These are phyloP conservation scores for Tympanopsis confertula DNA, from an alignment of 2,329 filamentous ascomycete species.

Conservation along the genomic window DNA sequence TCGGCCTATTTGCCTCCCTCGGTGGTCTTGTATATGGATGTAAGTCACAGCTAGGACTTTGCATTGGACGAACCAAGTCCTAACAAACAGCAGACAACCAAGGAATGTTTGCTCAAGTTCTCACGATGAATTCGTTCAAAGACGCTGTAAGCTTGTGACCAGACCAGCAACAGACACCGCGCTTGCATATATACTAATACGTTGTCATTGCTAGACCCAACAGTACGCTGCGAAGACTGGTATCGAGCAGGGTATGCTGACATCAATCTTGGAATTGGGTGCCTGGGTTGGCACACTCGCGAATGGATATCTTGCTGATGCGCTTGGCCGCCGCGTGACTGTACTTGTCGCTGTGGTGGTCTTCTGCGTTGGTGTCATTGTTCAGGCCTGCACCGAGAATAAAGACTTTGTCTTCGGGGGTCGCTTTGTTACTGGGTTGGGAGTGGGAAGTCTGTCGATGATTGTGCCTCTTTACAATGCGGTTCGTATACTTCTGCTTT, in stretches of 20 bases:
- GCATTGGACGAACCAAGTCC: neutral
- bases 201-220: constrained; percentile 5
- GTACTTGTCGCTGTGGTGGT: constrained; percentile 18
- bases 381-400: constrained; percentile 18
- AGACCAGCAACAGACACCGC: too few species aligned
- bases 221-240: constrained; percentile 7
- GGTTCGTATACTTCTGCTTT: constrained; percentile 3
- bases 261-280: constrained; percentile 24
- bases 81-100: constrained; percentile 10
- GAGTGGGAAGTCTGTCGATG: constrained; percentile 26
- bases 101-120: constrained; percentile 11
- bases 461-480: constrained; percentile 25
- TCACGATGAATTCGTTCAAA: constrained; percentile 10
- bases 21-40: constrained; percentile 13
- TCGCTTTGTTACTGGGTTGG: constrained; percentile 26
- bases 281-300: constrained; percentile 22
- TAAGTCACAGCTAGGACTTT: constrained; percentile 4
- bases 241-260: constrained; percentile 27
- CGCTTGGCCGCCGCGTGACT: constrained; percentile 17
- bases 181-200: neutral
- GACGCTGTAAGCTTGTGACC: too few species aligned
- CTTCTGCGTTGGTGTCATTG: constrained; percentile 21
- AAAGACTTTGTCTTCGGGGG: constrained; percentile 20
- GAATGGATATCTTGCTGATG: constrained; percentile 22
- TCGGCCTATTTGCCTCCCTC: constrained; percentile 12